Conservation (phyloP, 345 rosid species). For the Hirschfeldia incana region DNA sequence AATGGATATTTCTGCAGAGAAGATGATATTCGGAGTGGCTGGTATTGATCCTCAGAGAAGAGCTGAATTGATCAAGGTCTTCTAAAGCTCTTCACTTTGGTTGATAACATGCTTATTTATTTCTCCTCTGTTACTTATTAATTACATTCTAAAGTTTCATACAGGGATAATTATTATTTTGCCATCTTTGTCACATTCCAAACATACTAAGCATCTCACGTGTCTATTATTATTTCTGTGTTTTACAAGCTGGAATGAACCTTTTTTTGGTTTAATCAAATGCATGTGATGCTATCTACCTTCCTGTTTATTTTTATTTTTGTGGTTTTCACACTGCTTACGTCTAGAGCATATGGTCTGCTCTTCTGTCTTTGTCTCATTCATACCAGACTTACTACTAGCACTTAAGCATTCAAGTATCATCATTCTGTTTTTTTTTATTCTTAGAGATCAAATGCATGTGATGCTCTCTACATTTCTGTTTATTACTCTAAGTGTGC, state of each 20-base stretch:
- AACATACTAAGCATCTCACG: no score
- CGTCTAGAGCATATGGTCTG: neutral
- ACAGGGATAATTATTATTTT: no score
- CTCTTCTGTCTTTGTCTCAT: neutral
- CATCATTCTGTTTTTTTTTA: neutral
- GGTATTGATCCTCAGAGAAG: constrained; percentile 70
- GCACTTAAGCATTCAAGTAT: neutral
- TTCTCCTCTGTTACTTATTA: neutral
- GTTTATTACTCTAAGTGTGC: neutral
- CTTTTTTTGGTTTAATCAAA: neutral
- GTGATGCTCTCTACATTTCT: neutral
- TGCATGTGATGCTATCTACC: neutral
- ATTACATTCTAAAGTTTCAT: no score
- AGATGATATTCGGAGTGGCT: constrained; percentile 84
- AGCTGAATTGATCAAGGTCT: constrained; percentile 59
- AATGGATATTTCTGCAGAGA: constrained; percentile 88
- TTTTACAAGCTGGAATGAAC: no score
- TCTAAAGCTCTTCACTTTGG: neutral
- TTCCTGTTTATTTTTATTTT: neutral
- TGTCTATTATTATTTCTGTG: no score
- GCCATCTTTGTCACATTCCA: no score
- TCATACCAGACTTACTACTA: neutral
- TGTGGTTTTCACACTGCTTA: no score
- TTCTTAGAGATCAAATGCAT: neutral
- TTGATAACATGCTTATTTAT: no score